Base-by-base conservation (phyloP, 2,329 filamentous ascomycete genomes). In the Corinectria fuckeliana region DNA sequence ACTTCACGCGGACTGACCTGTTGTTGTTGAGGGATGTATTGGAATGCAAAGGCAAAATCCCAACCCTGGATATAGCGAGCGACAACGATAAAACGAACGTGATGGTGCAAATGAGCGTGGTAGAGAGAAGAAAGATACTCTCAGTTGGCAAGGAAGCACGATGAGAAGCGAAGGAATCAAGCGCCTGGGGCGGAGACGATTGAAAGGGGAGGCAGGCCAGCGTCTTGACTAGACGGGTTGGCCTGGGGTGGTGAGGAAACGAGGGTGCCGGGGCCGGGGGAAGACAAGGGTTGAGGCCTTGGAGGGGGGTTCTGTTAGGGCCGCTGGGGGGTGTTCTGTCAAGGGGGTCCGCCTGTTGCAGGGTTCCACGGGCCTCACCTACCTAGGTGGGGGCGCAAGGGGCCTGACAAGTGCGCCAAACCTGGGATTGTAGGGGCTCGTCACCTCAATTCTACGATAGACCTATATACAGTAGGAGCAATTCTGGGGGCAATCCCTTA, bases 71-170 rank as follows among this genome's bases (percentile, higher is more conserved):
- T 38, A 61, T 62, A 67, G 61, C 64, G 66, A 73, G 61, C 50
- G 63, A 70, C 70, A 63, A 62, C 63, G 66, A 63, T 60, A 54
- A 68, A 75, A 69, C 61, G 73, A 75, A 67, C 52, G 74, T 74
- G 57, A 56, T 67, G 58, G 67, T 67, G 61, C 62, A 57, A 63
- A 56, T n/a, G 83, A 85, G 81, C 76, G 83, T 85, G 79, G 70
- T 79, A 80, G 82, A 84, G 82, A 83, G 81, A 65, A 63, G 59
- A 77, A 79, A 70, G 63, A 68, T 66, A 76, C 80, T 79, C 82
- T 83, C 82, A 78, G 80, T 84, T 84, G 81, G 80, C 78, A 76
- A 77, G 72, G 70, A 75, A 70, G 72, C 71, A 69, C 63, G 62
- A 71, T 60, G 66, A 72, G 60, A 63, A 67, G 60, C 60, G 63